A percentile compares a stretch with the other conserved stretches of the same genome.
These are phyloP conservation scores for Chrysosporium queenslandicum DNA, from an alignment of 2,329 filamentous ascomycete species.

Conservation along the genomic window DNA sequence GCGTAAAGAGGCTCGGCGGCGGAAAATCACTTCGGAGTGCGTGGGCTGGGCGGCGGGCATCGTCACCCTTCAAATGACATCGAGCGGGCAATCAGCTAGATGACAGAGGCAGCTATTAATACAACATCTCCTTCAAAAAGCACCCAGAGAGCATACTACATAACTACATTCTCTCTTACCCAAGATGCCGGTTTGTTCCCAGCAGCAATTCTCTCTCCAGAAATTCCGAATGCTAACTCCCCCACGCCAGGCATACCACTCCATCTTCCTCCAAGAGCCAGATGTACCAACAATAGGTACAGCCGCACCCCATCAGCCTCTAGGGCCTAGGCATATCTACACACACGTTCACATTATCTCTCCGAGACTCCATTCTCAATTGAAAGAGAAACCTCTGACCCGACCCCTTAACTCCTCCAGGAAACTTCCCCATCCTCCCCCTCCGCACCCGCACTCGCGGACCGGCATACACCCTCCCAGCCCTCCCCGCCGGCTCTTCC, in stretches of 20 bases:
- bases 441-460: slow-evolving; percentile 90
- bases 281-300: slow-evolving; percentile 56
- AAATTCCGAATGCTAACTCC: slow-evolving; percentile 6
- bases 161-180: background rate
- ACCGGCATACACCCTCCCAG: slow-evolving; percentile 76
- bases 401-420: too few species aligned
- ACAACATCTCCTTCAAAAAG: too few species aligned
- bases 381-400: too few species aligned
- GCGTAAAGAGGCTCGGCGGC: slow-evolving; percentile 35
- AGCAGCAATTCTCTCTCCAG: background rate
- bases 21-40: slow-evolving; percentile 26
- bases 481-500: slow-evolving; percentile 48
- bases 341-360: too few species aligned
- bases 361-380: too few species aligned
- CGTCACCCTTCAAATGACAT: too few species aligned
- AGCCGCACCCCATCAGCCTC: background rate
- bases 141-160: too few species aligned
- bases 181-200: slow-evolving; percentile 41
- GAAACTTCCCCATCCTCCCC: slow-evolving; percentile 90
- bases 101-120: background rate
- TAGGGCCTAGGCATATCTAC: too few species aligned
- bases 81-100: background rate
- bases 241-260: slow-evolving; percentile 74
- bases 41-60: background rate
- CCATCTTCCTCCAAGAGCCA: slow-evolving; percentile 79